A percentile compares a stretch with the other conserved stretches of the same genome.
These are phyloP conservation scores for Debaryomyces robertsiae DNA, from an alignment of 1,139 yeast species.

Conservation along the genomic window DNA sequence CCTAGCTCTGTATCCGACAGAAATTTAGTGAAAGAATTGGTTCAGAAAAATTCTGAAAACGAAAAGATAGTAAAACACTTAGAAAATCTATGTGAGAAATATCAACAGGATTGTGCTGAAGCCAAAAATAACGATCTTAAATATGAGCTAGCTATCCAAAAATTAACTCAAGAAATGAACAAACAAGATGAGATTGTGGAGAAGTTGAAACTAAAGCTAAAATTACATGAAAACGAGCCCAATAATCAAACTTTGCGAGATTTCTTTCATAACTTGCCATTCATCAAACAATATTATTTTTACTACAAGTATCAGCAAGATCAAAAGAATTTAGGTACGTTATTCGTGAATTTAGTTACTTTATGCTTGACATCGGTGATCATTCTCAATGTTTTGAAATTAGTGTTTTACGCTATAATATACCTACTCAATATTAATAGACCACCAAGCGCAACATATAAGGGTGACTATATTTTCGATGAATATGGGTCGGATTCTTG, in stretches of 20 bases:
- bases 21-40: conserved; percentile 11
- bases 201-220: conserved; percentile 24
- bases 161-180: conserved; percentile 21
- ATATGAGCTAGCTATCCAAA: conserved; percentile 19
- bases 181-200: conserved; percentile 29
- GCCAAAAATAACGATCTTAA: conserved; percentile 19
- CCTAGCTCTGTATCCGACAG: conserved; percentile 9
- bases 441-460: conserved; percentile 1
- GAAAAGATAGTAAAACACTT: conserved; percentile 25
- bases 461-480: conserved; percentile 25
- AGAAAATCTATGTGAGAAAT: conserved; percentile 27
- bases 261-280: conserved; percentile 32
- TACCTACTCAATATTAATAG: conserved; percentile 11
- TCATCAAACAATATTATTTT: conserved; percentile 34
- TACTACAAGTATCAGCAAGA: conserved; percentile 31
- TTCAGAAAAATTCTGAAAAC: conserved; percentile 21
- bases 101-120: conserved; percentile 23
- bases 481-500: conserved; percentile 19
- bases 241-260: conserved; percentile 14
- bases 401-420: conserved; percentile 18
- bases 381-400: conserved; percentile 22
- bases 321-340: conserved; percentile 22
- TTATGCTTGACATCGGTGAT: conserved; percentile 27
- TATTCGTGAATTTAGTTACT: conserved; percentile 26
- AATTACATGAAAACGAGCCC: conserved; percentile 13